phyloP scores from a whole-genome alignment of 768 basidiomycete genomes.

The Tulasnella sp. region DNA sequence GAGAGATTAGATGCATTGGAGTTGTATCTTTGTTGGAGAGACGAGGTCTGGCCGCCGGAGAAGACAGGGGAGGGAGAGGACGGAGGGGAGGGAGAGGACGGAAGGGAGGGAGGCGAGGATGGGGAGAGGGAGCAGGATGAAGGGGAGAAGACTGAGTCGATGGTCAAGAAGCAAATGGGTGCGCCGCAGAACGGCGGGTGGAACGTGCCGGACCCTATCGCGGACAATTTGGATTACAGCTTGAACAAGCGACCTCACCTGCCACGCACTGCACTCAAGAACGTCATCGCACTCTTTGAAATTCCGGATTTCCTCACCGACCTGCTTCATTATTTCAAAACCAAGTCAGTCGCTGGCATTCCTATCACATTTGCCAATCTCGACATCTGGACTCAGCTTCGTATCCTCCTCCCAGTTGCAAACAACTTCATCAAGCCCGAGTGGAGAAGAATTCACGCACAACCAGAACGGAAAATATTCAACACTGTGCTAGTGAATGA shows the following conservation, averaged over 20 bases:
- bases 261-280: not conserved
- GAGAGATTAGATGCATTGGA: not conserved
- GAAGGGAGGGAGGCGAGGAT: not conserved
- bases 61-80: not conserved
- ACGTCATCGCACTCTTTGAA: not conserved
- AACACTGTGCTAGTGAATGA: not conserved
- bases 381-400: not conserved
- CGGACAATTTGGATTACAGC: not conserved
- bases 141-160: not conserved
- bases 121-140: not conserved
- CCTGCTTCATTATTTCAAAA: not conserved
- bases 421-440: not conserved
- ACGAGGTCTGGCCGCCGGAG: not conserved
- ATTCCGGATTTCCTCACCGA: not conserved
- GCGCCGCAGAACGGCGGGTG: not conserved
- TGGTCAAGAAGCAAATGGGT: not conserved
- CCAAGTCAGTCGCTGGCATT: not conserved
- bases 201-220: not conserved
- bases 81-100: too few relatives aligned
- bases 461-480: not conserved
- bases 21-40: not conserved
- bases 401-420: not conserved
- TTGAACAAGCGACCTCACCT: not conserved
- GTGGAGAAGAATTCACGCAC: not conserved
- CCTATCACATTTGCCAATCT: not conserved